phyloP scores from a whole-genome alignment of 1,284 basidiomycete genomes.

The Mycosarcoma mackinlayi region DNA sequence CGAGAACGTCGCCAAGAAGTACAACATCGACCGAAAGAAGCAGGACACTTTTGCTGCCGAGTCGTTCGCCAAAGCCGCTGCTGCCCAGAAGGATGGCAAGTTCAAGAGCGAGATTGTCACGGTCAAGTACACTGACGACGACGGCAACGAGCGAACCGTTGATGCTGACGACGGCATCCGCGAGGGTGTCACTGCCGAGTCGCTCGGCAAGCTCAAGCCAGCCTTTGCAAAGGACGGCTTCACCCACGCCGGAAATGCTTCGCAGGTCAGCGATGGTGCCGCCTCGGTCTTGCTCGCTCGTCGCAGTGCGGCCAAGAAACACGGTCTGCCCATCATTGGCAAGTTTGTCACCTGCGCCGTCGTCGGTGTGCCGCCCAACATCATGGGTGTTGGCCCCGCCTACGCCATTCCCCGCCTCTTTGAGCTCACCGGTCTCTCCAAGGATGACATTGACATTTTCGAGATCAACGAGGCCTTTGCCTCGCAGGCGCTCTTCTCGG shows the following conservation, averaged over 20 bases:
- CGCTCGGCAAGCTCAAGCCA: constrained; percentile 89
- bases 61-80: constrained; percentile 84
- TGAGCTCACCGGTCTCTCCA: constrained; percentile 59
- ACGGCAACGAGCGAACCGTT: constrained; percentile 81
- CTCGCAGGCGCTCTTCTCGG: constrained; percentile 72
- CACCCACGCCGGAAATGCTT: constrained; percentile 91
- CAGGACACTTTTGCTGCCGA: constrained; percentile 89
- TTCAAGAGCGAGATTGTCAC: constrained; percentile 93
- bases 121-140: constrained; percentile 81
- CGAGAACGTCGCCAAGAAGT: constrained; percentile 90
- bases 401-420: constrained; percentile 65
- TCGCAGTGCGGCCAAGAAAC: constrained; percentile 85
- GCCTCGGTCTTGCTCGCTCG: constrained; percentile 91
- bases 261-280: constrained; percentile 96
- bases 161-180: constrained; percentile 88
- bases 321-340: constrained; percentile 89
- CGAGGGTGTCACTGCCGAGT: constrained; percentile 86
- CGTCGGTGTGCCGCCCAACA: constrained; percentile 73
- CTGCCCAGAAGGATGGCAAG: constrained; percentile 86
- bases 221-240: constrained; percentile 88
- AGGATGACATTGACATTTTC: constrained; percentile 64
- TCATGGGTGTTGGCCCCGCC: constrained; percentile 68
- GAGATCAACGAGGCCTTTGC: constrained; percentile 70
- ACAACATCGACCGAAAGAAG: constrained; percentile 76
- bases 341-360: constrained; percentile 85